Evolutionary conservation across 306 rosid species (phyloP), one percentile per base, ranked within the genome.

Genomic region (Vigna unguiculata): DNA sequence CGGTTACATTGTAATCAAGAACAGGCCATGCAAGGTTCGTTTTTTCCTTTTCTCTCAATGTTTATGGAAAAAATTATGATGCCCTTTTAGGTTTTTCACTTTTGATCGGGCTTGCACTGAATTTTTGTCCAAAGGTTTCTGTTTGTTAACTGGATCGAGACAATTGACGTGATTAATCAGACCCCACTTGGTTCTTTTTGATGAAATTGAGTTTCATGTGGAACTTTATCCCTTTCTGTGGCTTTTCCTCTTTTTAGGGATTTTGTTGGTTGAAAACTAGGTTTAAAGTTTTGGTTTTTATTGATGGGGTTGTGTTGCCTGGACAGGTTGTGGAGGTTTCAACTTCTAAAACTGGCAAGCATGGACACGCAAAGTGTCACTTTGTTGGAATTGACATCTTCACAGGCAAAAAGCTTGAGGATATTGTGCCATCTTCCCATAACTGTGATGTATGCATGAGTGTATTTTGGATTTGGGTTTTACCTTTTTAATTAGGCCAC

Each of bases 291-390:
- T 81, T 22, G 1, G 2, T 71, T 40, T 49, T 49, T 47, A 69
- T 38, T 71, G 20, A 64, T 20, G 32, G 52, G 55, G 11, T 52
- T 41, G n/a, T 16, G 9, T 81, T 65, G 21, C 7, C 55, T 71
- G 66, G 34, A 72, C 87, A 94, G 98, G 98, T 94, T 70, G 98
- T 94, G 62, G 97, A 94, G 83, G 98, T 94, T 83, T 94, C 97
- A 4, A 94, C 98, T 54, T 94, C 97, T 53, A 94, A 94, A 76
- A 94, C 98, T 16, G 98, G 98, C 36, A 94, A 94, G 88, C 98
- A 94, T 47, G 98, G 98, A 38, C 97, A 94, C 51, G 98, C 98
- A 2, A 94, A 94, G 86, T 94, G 98, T 78, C 97, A 94, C 91
- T 94, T 94, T 84, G 97, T 94, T 81, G 98, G 65, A 0, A 94